Conservation (phyloP, 1,284 basidiomycete genomes). For the Sporisorium graminicola region DNA sequence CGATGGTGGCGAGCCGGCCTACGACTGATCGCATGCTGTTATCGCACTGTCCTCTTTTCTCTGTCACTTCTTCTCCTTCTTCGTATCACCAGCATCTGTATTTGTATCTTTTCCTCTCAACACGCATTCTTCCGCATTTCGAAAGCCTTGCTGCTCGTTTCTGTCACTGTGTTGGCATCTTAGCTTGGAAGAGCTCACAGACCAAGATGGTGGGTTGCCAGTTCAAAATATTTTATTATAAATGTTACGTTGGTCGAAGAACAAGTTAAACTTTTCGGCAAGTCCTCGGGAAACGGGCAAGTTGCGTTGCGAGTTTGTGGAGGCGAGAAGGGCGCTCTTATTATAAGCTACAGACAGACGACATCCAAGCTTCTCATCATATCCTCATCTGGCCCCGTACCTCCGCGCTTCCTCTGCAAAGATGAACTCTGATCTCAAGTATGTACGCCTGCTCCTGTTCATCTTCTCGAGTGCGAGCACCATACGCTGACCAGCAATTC, state of each 20-base stretch:
- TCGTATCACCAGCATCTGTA: conserved; percentile 39
- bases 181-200: neutral
- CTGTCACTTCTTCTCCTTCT: neutral
- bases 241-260: too few species aligned
- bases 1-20: conserved; percentile 60
- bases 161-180: neutral
- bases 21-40: conserved; percentile 44
- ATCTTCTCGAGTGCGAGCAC: neutral
- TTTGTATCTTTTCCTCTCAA: conserved; percentile 2
- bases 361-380: conserved; percentile 13
- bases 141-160: neutral
- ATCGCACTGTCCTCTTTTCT: neutral
- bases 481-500: neutral
- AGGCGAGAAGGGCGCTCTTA: neutral
- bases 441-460: neutral
- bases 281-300: neutral
- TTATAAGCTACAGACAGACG: conserved; percentile 17
- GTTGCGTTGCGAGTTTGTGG: neutral
- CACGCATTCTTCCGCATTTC: conserved; percentile 3
- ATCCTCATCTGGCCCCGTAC: neutral
- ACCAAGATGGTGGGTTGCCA: neutral
- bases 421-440: conserved; percentile 52
- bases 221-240: too few species aligned
- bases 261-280: too few species aligned
- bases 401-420: neutral